Evolutionary conservation across 1,284 basidiomycete genomes (phyloP), one percentile per base, ranked within the genome.

Genomic region (Ceratobasidium sp.): DNA sequence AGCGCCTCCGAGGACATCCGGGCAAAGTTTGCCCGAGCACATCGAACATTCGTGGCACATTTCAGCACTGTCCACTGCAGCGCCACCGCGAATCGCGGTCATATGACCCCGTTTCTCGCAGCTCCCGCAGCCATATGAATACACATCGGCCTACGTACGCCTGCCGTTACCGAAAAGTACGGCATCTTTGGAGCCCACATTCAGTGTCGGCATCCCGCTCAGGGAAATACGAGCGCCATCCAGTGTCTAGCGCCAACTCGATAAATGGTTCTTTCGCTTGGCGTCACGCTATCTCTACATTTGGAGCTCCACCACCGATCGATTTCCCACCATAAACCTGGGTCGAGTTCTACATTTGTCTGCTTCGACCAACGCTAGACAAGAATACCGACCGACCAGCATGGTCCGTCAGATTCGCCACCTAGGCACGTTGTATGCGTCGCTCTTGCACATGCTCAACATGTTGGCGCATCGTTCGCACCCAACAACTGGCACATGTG

Each of bases 291-390:
- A 30, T 16, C n/a, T 16, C 23, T 34, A 43, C 21, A 41, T 43
- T 41, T 23, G 57, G 57, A 59, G 57, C 58, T 60, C 41, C 58
- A 43, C 52, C 43, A 14, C 43, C 39, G 36, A 60, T 60, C 58
- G 58, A 60, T 60, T 60, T 43, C 39, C 41, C 52, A 53, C 52
- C 52, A 16, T 10, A 53, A 53, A 53, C 12, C 52, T 32, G 8
- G 30, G 52, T 43, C 58, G 23, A 16, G 39, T 60, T 60, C 58
- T 36, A 26, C 39, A 60, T 60, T 21, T 23, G 58, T 34, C 10
- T 32, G 52, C 48, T 12, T 23, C 23, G n/a, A 39, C 14, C 36
- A 18, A 6, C 10, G 39, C 23, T 8, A 23, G 39, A 26, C 23
- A 43, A 60, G 58, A 60, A 60, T 36, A 14, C 23, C 58, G 36